Percentiles rank a stretch among this genome's conserved stretches.
Evolutionary conservation across 2,329 filamentous ascomycete genomes (phyloP).

Genomic region (Fusarium domesticum): DNA sequence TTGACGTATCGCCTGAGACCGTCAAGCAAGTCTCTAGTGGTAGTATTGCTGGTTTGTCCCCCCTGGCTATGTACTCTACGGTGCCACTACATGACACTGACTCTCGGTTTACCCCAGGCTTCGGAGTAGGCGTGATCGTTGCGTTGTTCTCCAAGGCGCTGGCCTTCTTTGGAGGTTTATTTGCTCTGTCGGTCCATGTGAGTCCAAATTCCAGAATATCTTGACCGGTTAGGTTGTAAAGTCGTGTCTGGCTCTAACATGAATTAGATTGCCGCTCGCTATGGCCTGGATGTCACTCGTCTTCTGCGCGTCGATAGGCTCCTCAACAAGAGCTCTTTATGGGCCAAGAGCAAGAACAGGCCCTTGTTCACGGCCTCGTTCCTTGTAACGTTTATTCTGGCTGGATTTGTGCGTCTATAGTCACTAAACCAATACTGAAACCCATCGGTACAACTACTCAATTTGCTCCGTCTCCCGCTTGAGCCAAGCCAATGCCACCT

Average conservation of each 20-base stretch:
- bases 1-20: constrained; percentile 31
- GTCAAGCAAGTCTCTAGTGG: constrained; percentile 53
- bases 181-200: constrained; percentile 63
- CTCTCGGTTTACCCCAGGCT: constrained; percentile 43
- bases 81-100: background rate
- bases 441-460: constrained; percentile 14
- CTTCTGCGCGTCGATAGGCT: constrained; percentile 38
- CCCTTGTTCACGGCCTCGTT: constrained; percentile 68
- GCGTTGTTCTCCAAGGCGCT: constrained; percentile 69
- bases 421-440: background rate
- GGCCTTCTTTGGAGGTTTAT: constrained; percentile 62
- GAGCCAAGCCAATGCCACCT: constrained; percentile 74
- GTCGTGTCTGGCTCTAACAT: constrained; percentile 9
- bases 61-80: too few relatives aligned
- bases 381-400: constrained; percentile 68
- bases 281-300: constrained; percentile 41
- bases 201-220: constrained; percentile 20
- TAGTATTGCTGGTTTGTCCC: constrained; percentile 51
- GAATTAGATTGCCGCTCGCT: constrained; percentile 42
- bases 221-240: background rate
- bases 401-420: constrained; percentile 49
- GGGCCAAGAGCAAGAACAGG: constrained; percentile 53
- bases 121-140: constrained; percentile 61
- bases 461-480: constrained; percentile 77
- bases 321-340: constrained; percentile 39